Evolutionary conservation across 2,329 filamentous ascomycete species (phyloP), one percentile per base, ranked within the genome.

Genomic region (Drechslera avenae): DNA sequence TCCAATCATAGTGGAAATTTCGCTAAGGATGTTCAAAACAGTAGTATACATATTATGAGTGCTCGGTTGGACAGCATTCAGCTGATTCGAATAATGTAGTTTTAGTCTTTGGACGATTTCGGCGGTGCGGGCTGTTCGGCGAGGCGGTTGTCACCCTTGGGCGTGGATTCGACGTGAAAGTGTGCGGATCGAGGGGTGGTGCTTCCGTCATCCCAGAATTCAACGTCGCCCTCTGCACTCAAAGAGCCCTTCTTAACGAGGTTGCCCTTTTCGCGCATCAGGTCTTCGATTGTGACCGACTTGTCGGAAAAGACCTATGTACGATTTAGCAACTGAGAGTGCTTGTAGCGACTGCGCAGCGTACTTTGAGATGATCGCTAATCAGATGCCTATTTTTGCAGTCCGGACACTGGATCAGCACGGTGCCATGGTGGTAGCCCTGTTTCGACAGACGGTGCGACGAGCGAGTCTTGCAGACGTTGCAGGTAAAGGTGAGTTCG

Each of bases 331-430:
- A 49, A 26, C 17, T n/a, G 3, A 3, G 14, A 19, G 32, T 26
- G 17, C 3, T 10, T 14, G n/a, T 12, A 12, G 14, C 4, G 18
- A 26, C 13, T 10, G 9, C 8, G 1, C 0, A 10, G 13, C 14
- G 14, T 43, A 86, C 83, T 62, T 84, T 85, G 42, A 99, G 76
- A 73, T 99, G 89, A 73, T 99, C 94, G 67, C 86, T 88, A 65
- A 99, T 97, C 60, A 99, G 77, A 77, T 99, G 94, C 18, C 91
- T 83, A 69, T 90, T 92, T 66, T 87, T 86, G 75, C 94, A 99
- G 3, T 80, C 79, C 0, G 94, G 93, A 71, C 94, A 99, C 28
- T 88, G 87, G 59, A 97, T 92, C 50, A 99, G 79, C 4, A 94
- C 88, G 1, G 91, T 93, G 30, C 94, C 94, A 57, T 87, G 81